Evolutionary conservation across 352 stramenopile species (phyloP).

Genomic region (Phytopythium aichiense): DNA sequence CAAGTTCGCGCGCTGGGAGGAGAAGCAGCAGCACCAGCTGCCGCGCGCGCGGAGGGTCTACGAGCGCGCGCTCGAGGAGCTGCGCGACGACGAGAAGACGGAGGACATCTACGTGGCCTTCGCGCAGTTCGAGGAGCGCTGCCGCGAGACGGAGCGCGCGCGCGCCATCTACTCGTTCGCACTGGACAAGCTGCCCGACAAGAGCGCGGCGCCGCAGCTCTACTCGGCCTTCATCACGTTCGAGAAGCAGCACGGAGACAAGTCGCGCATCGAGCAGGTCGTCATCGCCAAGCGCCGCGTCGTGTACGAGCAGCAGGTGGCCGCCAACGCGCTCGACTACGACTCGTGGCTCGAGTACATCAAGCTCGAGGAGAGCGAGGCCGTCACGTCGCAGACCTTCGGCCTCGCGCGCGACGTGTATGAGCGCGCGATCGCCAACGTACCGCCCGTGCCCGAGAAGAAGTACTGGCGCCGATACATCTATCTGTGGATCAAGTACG

Average conservation of each 20-base stretch:
- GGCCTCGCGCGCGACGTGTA: constrained; percentile 92
- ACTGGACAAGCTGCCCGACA: constrained; percentile 62
- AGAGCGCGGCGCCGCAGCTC: constrained; percentile 89
- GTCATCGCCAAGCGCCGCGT: constrained; percentile 93
- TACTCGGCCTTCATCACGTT: constrained; percentile 97
- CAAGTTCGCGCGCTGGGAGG: constrained; percentile 99
- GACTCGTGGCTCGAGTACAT: constrained; percentile 99
- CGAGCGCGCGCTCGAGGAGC: constrained; percentile 93
- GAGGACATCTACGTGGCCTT: constrained; percentile 93
- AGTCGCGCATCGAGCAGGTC: constrained; percentile 94
- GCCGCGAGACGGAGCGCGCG: constrained; percentile 90
- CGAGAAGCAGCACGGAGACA: constrained; percentile 98
- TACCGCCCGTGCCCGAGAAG: constrained; percentile 95
- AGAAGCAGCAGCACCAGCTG: constrained; percentile 92
- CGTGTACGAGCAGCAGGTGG: constrained; percentile 93
- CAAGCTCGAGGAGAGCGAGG: constrained; percentile 95
- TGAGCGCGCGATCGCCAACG: constrained; percentile 92
- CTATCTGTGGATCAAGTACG: constrained; percentile 99
- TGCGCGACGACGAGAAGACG: constrained; percentile 73
- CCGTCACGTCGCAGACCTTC: constrained; percentile 41
- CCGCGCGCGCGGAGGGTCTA: constrained; percentile 92
- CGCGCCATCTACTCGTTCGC: constrained; percentile 88
- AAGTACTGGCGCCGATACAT: constrained; percentile 98
- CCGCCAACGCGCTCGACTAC: constrained; percentile 93
- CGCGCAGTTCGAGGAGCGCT: constrained; percentile 97